Conservation (phyloP, 1,284 basidiomycete species). For the Heliocybe sulcata region DNA sequence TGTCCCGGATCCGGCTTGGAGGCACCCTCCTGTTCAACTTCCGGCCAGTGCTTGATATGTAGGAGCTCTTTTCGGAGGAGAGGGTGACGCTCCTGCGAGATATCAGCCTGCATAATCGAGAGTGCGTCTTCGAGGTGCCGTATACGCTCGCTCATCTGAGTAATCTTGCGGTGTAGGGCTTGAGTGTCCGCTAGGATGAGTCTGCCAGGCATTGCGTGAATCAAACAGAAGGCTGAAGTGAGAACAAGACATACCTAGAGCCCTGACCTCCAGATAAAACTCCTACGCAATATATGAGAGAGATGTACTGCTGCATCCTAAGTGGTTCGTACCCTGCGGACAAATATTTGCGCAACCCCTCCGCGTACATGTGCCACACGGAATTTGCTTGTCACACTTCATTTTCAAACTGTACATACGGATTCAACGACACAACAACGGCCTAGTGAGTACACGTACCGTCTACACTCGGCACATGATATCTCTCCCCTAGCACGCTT, state of each 20-base stretch:
- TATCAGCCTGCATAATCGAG: slow-evolving; percentile 36
- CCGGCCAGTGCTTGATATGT: slow-evolving; percentile 34
- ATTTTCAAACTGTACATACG: slow-evolving; percentile 50
- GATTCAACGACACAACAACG: background rate
- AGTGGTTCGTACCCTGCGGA: slow-evolving; percentile 50
- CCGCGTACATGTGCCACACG: slow-evolving; percentile 61
- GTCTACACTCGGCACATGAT: slow-evolving; percentile 54
- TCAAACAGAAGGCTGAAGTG: background rate
- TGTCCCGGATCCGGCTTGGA: slow-evolving; percentile 10
- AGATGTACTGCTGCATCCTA: background rate
- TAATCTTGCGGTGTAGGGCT: slow-evolving; percentile 53
- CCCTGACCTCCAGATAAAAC: slow-evolving; percentile 59
- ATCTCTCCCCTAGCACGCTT: slow-evolving; percentile 41
- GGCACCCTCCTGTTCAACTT: slow-evolving; percentile 20
- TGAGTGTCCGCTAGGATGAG: slow-evolving; percentile 58
- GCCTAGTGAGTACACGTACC: slow-evolving; percentile 26
- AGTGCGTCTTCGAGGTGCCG: slow-evolving; percentile 60
- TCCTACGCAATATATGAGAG: slow-evolving; percentile 25
- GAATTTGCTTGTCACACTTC: slow-evolving; percentile 72
- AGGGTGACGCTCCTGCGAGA: slow-evolving; percentile 51
- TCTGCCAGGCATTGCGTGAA: slow-evolving; percentile 19
- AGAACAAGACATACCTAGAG: slow-evolving; percentile 33
- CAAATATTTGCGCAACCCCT: slow-evolving; percentile 64
- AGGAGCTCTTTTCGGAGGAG: slow-evolving; percentile 47
- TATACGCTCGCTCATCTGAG: slow-evolving; percentile 48